phyloP scores from a whole-genome alignment of 2,329 filamentous ascomycete species.

The Pseudogymnoascus sp. region DNA sequence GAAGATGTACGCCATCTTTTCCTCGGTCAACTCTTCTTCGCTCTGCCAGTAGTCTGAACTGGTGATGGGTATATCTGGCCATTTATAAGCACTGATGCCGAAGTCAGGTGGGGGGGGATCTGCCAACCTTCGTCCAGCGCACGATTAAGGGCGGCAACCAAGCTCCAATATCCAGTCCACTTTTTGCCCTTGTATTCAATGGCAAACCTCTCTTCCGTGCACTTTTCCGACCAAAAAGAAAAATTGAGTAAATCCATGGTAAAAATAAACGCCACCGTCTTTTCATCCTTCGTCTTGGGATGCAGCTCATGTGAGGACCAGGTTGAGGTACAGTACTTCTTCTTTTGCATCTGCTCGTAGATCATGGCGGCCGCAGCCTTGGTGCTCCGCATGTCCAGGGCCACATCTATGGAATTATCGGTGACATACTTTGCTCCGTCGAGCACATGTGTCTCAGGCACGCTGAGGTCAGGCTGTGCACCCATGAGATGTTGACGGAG shows the following conservation, averaged over 20 bases:
- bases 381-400: slow-evolving; percentile 73
- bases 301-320: slow-evolving; percentile 90
- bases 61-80: slow-evolving; percentile 74
- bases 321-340: slow-evolving; percentile 71
- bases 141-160: slow-evolving; percentile 79
- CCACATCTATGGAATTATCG: slow-evolving; percentile 88
- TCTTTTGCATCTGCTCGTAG: slow-evolving; percentile 73
- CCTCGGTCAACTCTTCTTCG: slow-evolving; percentile 66
- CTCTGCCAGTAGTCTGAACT: slow-evolving; percentile 80
- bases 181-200: slow-evolving; percentile 71
- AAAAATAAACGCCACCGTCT: slow-evolving; percentile 85
- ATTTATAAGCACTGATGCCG: slow-evolving; percentile 16
- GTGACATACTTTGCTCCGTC: slow-evolving; percentile 78
- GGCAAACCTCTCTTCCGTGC: slow-evolving; percentile 64
- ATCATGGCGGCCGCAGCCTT: slow-evolving; percentile 77
- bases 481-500: slow-evolving; percentile 71
- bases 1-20: slow-evolving; percentile 70
- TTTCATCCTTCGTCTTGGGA: slow-evolving; percentile 71
- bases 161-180: slow-evolving; percentile 94
- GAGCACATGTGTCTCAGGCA: slow-evolving; percentile 74
- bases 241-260: slow-evolving; percentile 97
- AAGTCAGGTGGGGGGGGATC: slow-evolving; percentile 8
- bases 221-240: slow-evolving; percentile 79
- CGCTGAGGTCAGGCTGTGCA: slow-evolving; percentile 41
- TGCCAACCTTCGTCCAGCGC: slow-evolving; percentile 74